phyloP scores from a whole-genome alignment of 225 moss, liverwort and hornwort genomes.

The Pleurozium schreberi region DNA sequence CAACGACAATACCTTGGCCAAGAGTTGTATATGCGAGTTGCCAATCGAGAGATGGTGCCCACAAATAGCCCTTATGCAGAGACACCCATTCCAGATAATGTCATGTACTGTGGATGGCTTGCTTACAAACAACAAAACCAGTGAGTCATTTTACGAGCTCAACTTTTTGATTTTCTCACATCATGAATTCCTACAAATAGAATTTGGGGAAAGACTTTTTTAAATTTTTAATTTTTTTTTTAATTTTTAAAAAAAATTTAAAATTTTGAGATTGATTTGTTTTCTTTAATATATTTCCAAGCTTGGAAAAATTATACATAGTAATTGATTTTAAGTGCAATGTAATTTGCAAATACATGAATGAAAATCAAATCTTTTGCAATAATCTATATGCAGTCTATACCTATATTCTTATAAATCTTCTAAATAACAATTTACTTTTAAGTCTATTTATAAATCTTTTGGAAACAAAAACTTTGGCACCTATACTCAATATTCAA shows the following conservation, averaged over 20 bases:
- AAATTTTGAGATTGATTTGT: too few relatives aligned
- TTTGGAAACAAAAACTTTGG: neutral
- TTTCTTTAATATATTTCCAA: too few relatives aligned
- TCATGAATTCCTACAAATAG: neutral
- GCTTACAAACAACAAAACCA: conserved; percentile 28
- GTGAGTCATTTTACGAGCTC: neutral
- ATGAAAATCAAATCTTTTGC: rapidly evolving
- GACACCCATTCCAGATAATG: conserved; percentile 7
- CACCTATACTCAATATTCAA: neutral
- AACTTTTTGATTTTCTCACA: neutral
- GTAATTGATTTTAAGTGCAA: neutral
- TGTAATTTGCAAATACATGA: neutral
- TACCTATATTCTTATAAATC: too few relatives aligned
- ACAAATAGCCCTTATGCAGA: conserved; percentile 3
- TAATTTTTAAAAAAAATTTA: too few relatives aligned
- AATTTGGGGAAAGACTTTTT: neutral
- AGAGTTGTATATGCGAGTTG: conserved; percentile 31
- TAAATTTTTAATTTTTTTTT: too few relatives aligned
- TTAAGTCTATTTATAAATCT: neutral
- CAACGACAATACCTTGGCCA: conserved; percentile 45
- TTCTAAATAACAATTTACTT: neutral
- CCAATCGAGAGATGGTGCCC: neutral
- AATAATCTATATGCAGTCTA: neutral
- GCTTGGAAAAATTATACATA: too few relatives aligned
- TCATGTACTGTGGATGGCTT: conserved; percentile 43